Evolutionary conservation across 2,329 filamentous ascomycete species (phyloP).

Genomic region (Aspergillus flavus): DNA sequence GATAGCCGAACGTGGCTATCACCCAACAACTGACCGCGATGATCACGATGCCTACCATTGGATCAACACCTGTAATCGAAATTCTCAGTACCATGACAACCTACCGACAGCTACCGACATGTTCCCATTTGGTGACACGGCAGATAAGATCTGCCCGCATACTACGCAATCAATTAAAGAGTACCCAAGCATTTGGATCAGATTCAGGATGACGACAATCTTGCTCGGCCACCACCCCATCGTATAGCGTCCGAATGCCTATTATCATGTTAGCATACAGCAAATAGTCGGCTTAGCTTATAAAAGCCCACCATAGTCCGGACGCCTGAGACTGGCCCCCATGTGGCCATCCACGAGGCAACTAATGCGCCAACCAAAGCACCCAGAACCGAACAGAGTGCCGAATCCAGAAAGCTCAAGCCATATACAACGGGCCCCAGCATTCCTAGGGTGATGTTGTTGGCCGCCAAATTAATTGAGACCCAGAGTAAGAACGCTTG

Average conservation of each 20-base stretch:
- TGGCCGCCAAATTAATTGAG: constrained; percentile 63
- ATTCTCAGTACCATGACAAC: constrained; percentile 10
- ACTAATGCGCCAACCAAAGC: constrained; percentile 57
- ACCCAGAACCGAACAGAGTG: constrained; percentile 61
- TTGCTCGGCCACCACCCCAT: constrained; percentile 70
- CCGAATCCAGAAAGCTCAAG: constrained; percentile 60
- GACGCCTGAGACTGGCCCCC: constrained; percentile 63
- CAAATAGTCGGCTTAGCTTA: neutral
- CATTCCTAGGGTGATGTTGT: constrained; percentile 67
- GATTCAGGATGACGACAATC: constrained; percentile 63
- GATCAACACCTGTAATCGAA: constrained; percentile 6
- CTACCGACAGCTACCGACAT: constrained; percentile 65
- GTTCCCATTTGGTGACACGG: constrained; percentile 60
- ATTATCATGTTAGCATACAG: constrained; percentile 9
- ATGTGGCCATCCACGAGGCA: constrained; percentile 63
- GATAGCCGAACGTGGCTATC: constrained; percentile 69
- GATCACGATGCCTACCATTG: constrained; percentile 57
- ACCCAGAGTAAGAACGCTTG: constrained; percentile 64
- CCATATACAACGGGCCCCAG: constrained; percentile 62
- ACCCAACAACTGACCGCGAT: constrained; percentile 64
- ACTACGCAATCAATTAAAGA: constrained; percentile 66
- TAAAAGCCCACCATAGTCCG: constrained; percentile 56
- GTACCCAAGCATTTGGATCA: constrained; percentile 65
- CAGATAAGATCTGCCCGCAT: constrained; percentile 68
- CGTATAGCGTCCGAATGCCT: constrained; percentile 61